Conservation (phyloP, 2,329 filamentous ascomycete species). For the Fusarium fujikuroi region DNA sequence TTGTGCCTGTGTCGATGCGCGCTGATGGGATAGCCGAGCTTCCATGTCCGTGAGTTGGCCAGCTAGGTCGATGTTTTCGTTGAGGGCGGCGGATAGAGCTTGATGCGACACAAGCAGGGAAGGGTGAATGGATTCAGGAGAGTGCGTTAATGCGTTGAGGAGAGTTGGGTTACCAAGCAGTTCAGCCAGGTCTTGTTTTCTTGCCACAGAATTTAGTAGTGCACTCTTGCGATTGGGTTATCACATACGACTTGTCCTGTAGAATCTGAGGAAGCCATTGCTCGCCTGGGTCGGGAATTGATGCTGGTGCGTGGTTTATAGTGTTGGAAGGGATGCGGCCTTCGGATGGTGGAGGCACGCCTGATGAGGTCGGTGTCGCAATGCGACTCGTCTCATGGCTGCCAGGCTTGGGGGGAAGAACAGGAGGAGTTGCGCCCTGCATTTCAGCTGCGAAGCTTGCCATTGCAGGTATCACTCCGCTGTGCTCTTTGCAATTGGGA, state of each 20-base stretch:
- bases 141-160: slow-evolving; percentile 78
- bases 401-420: slow-evolving; percentile 77
- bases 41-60: slow-evolving; percentile 70
- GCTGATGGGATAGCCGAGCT: slow-evolving; percentile 65
- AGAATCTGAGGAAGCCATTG: slow-evolving; percentile 83
- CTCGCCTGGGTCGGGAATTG: slow-evolving; percentile 69
- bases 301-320: slow-evolving; percentile 46
- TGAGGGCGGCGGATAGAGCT: slow-evolving; percentile 71
- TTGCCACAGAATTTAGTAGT: slow-evolving; percentile 48
- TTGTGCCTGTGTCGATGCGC: slow-evolving; percentile 80
- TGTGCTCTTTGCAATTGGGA: not conserved
- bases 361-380: slow-evolving; percentile 67
- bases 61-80: slow-evolving; percentile 78
- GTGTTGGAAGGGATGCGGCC: slow-evolving; percentile 26
- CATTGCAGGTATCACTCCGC: slow-evolving; percentile 32
- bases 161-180: slow-evolving; percentile 73
- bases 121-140: slow-evolving; percentile 74
- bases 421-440: slow-evolving; percentile 62
- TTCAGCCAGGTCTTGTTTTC: slow-evolving; percentile 81
- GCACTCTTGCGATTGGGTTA: not conserved
- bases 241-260: slow-evolving; percentile 81
- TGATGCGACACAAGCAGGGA: slow-evolving; percentile 74
- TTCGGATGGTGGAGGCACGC: slow-evolving; percentile 57
- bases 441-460: slow-evolving; percentile 45
- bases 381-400: slow-evolving; percentile 75